Conservation (phyloP, 2,329 filamentous ascomycete genomes). For the Mycocentrospora acerina region DNA sequence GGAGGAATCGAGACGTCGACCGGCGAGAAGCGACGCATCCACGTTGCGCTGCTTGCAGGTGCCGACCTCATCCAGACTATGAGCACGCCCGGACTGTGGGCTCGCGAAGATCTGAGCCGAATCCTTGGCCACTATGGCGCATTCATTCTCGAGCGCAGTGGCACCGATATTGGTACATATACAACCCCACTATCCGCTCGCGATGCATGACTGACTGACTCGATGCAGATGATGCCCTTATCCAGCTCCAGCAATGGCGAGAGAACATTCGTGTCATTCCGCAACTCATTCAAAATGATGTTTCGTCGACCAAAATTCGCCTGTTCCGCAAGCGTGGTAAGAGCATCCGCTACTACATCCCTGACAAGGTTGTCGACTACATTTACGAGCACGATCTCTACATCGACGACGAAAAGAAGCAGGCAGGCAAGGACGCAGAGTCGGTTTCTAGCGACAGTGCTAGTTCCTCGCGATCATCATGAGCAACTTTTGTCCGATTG, state of each 20-base stretch:
- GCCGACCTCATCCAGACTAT: slow-evolving; percentile 55
- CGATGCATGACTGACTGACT: slow-evolving; percentile 11
- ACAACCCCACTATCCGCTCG: background rate
- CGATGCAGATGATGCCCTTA: slow-evolving; percentile 71
- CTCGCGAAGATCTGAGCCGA: slow-evolving; percentile 78
- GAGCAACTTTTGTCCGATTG: slow-evolving; percentile 5
- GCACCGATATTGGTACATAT: slow-evolving; percentile 70
- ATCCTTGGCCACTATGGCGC: slow-evolving; percentile 82
- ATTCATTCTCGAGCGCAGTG: slow-evolving; percentile 84
- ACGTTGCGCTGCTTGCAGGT: slow-evolving; percentile 80
- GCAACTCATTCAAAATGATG: slow-evolving; percentile 83
- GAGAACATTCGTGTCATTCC: slow-evolving; percentile 87
- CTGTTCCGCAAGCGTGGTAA: slow-evolving; percentile 59
- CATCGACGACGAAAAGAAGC: slow-evolving; percentile 41
- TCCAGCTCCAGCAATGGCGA: slow-evolving; percentile 78
- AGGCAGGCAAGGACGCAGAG: slow-evolving; percentile 37
- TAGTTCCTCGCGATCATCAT: slow-evolving; percentile 24
- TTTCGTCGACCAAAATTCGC: slow-evolving; percentile 80
- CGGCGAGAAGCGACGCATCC: slow-evolving; percentile 67
- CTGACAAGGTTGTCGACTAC: slow-evolving; percentile 42
- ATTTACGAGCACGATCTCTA: slow-evolving; percentile 45
- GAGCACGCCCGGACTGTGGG: slow-evolving; percentile 69
- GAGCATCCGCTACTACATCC: slow-evolving; percentile 46
- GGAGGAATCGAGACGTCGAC: slow-evolving; percentile 71
- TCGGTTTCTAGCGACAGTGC: slow-evolving; percentile 22